A percentile compares a stretch with the other conserved stretches of the same genome.
These are phyloP conservation scores for Microglena sp. DNA, from an alignment of 139 green algal species.

Conservation along the genomic window DNA sequence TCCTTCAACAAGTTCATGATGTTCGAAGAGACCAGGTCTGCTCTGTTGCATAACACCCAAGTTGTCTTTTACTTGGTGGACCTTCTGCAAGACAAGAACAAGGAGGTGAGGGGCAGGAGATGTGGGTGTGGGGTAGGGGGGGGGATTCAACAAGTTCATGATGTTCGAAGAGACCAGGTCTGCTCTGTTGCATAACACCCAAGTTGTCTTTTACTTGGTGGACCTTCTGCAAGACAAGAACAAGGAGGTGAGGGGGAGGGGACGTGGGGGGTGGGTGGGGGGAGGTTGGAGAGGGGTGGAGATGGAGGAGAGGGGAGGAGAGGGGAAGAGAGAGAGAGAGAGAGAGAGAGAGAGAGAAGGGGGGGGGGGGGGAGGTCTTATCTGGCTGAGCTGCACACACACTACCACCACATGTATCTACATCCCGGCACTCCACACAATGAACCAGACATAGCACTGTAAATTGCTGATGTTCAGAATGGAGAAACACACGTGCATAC, in stretches of 20 bases:
- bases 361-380: no score
- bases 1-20: conserved; percentile 56
- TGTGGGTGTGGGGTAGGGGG: no score
- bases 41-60: conserved; percentile 45
- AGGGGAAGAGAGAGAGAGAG: background rate
- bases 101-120: no score
- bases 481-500: no score
- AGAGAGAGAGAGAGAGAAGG: background rate
- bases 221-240: conserved; percentile 69
- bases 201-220: conserved; percentile 66
- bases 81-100: conserved; percentile 63
- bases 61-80: conserved; percentile 69
- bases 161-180: conserved; percentile 37
- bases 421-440: no score
- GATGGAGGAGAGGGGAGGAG: background rate
- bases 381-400: no score
- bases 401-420: no score
- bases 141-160: conserved; percentile 59
- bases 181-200: conserved; percentile 40
- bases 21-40: conserved; percentile 34
- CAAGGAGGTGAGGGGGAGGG: conserved; percentile 56
- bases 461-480: no score
- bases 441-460: no score
- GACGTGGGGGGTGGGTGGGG: no score
- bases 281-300: no score